Base-by-base conservation (phyloP, 345 rosid species). In the Hevea brasiliensis region DNA sequence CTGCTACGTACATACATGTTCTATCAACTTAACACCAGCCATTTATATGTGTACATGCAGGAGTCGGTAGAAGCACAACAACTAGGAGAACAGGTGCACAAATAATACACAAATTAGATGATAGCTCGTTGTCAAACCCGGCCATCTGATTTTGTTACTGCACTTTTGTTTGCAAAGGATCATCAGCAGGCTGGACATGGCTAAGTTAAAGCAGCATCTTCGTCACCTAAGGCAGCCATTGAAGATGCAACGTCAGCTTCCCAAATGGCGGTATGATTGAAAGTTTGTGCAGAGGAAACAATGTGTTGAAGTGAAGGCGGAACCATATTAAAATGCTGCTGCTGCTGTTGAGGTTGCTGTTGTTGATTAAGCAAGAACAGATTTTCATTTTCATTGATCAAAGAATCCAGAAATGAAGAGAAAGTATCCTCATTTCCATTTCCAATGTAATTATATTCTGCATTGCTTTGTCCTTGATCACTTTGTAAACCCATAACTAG, bases 331-430 rank as follows among this genome's bases (percentile, higher is more conserved):
- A 18, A n/a, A n/a, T n/a, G 61, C 12, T 29, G 47, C 8, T 51
- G 71, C 7, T n/a, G n/a, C n/a, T n/a, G n/a, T n/a, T n/a, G n/a
- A n/a, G n/a, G n/a, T n/a, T 66, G 71, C 2, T 63, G 80, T n/a
- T 74, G 79, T 51, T 74, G 87, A 61, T 15, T 59, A 4, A 32
- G 2, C 32, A 51, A 54, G 40, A 87, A 82, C 35, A 77, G 26
- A 63, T 76, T 80, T 13, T 89, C 50, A 66, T 76, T 81, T 13
- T 89, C 98, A 23, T 88, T 82, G 73, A 88, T 79, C 55, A 93
- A 75, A 15, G 90, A 86, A 74, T 88, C 89, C 8, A 93, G 86
- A 82, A 90, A 87, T 1, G 89, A 84, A 8, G 98, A 84, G 84
- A 89, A 85, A 64, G 72, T 75, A 70, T 92, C 96, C 37, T 88